Evolutionary conservation across 352 stramenopile species (phyloP).

Genomic region (Globisporangium solare): DNA sequence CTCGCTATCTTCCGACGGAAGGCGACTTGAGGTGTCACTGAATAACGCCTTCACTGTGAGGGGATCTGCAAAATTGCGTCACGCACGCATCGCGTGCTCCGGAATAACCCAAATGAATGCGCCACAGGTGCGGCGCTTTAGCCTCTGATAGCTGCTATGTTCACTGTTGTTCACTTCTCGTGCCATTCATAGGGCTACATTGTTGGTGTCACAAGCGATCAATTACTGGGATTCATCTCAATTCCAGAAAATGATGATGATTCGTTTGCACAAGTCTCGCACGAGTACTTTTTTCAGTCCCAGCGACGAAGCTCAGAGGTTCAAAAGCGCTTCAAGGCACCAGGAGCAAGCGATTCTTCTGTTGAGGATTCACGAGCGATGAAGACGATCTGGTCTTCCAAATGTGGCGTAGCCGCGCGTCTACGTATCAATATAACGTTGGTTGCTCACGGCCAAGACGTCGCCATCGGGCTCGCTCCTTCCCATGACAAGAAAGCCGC

Average conservation of each 20-base stretch:
- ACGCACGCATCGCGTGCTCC: slow-evolving; percentile 11
- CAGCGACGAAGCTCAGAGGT: slow-evolving; percentile 9
- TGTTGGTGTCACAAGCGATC: slow-evolving; percentile 22
- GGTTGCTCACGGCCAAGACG: slow-evolving; percentile 14
- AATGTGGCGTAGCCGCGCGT: slow-evolving; percentile 12
- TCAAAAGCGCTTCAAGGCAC: slow-evolving; percentile 16
- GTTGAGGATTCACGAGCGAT: not conserved
- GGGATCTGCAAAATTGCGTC: not conserved
- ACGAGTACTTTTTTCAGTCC: slow-evolving; percentile 20
- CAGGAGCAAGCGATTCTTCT: slow-evolving; percentile 7
- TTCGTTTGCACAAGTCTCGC: slow-evolving; percentile 15
- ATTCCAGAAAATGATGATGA: not conserved
- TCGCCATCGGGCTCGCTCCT: slow-evolving; percentile 10
- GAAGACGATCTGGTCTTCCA: slow-evolving; percentile 20
- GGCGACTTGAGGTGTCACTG: slow-evolving; percentile 6
- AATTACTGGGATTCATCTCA: slow-evolving; percentile 16
- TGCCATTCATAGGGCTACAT: slow-evolving; percentile 6
- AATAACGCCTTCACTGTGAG: slow-evolving; percentile 6
- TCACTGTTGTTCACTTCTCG: not conserved
- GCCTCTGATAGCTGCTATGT: not conserved
- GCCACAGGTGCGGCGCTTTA: not conserved
- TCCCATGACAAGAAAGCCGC: not conserved
- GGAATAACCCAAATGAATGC: slow-evolving; percentile 5
- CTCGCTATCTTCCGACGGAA: slow-evolving; percentile 4
- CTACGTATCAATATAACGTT: slow-evolving; percentile 30